These are phyloP conservation scores for Irpex rosettiformis DNA, from an alignment of 1,284 basidiomycete genomes.

Conservation along the genomic window DNA sequence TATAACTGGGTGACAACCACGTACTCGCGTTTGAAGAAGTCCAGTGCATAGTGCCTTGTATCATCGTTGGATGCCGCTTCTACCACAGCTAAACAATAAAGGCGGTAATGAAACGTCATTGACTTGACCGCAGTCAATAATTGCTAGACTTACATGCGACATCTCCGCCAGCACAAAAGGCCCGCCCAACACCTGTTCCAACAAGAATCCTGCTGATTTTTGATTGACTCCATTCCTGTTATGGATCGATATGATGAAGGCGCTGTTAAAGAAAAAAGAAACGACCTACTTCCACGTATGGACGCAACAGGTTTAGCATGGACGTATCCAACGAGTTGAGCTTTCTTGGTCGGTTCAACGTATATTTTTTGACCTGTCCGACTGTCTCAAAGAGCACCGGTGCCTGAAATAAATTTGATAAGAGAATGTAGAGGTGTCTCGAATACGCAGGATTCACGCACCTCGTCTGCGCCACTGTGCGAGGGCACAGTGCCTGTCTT, in stretches of 20 bases:
- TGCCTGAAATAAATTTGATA: slow-evolving; percentile 32
- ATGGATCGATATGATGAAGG: neutral
- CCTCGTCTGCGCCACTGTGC: slow-evolving; percentile 12
- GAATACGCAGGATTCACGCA: neutral
- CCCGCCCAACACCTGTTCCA: slow-evolving; percentile 74
- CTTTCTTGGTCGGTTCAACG: slow-evolving; percentile 81
- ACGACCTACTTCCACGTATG: slow-evolving; percentile 66
- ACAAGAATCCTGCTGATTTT: slow-evolving; percentile 76
- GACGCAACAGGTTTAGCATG: slow-evolving; percentile 77
- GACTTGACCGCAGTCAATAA: neutral
- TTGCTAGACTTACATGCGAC: slow-evolving; percentile 64
- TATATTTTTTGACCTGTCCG: slow-evolving; percentile 61
- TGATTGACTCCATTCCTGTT: slow-evolving; percentile 77
- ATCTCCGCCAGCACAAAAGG: slow-evolving; percentile 96
- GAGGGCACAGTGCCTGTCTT: slow-evolving; percentile 12
- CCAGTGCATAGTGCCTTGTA: slow-evolving; percentile 61
- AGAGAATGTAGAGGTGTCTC: slow-evolving; percentile 5
- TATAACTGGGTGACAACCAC: slow-evolving; percentile 24
- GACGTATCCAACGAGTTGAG: slow-evolving; percentile 84
- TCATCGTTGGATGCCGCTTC: slow-evolving; percentile 38
- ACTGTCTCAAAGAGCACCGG: slow-evolving; percentile 71
- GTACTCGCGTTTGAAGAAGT: slow-evolving; percentile 91
- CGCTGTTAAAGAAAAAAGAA: neutral
- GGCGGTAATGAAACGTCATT: neutral
- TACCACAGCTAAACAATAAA: slow-evolving; percentile 47